A percentile compares a stretch with the other conserved stretches of the same genome.
Conservation (phyloP, 2,329 filamentous ascomycete species). For the Zasmidium citrigriseum region DNA sequence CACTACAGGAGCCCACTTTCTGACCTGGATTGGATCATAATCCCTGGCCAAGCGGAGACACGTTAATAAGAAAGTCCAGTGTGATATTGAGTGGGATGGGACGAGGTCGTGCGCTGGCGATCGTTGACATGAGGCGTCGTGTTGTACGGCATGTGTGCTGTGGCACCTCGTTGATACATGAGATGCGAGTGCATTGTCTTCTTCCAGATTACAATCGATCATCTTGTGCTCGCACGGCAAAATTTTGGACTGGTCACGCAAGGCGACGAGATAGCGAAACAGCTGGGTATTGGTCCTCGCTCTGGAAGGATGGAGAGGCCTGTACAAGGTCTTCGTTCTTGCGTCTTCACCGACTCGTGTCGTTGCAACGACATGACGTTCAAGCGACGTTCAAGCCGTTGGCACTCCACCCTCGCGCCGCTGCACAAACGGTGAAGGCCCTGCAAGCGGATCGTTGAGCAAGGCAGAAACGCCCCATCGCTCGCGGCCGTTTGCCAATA, state of each 20-base stretch:
- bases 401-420: not conserved
- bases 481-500: not conserved
- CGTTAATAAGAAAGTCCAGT: not conserved
- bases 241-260: no score
- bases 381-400: not conserved
- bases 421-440: not conserved
- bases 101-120: no score
- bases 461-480: not conserved
- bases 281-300: not conserved
- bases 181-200: not conserved
- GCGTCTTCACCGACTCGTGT: not conserved
- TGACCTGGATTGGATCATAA: not conserved
- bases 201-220: not conserved
- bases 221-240: no score
- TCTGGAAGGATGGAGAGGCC: not conserved
- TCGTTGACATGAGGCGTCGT: not conserved
- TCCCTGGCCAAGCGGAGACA: not conserved
- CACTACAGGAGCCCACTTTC: not conserved
- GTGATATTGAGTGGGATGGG: no score
- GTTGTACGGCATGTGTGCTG: not conserved
- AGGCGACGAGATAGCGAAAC: not conserved
- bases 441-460: conserved; percentile 1
- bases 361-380: not conserved
- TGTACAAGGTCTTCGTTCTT: not conserved
- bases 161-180: not conserved